Conservation (phyloP, 2,329 filamentous ascomycete genomes). For the Drechslerella coelobrocha region DNA sequence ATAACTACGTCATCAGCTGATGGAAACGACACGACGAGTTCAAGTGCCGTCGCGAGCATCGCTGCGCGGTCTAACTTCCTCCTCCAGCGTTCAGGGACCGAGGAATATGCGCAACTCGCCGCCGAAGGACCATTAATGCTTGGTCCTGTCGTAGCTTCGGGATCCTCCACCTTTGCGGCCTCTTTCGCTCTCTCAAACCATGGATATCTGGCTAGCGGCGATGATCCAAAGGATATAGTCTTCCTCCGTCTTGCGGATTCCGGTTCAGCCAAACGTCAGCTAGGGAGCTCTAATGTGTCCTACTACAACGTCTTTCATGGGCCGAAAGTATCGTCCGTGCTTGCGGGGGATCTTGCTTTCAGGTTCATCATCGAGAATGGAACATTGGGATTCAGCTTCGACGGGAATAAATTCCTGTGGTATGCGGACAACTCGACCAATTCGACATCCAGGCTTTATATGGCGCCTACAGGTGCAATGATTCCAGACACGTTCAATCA, state of each 20-base stretch:
- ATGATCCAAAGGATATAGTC: constrained; percentile 21
- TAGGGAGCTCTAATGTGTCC: not conserved
- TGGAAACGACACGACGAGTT: not conserved
- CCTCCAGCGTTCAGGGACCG: constrained; percentile 13
- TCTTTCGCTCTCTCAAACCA: constrained; percentile 17
- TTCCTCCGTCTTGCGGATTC: constrained; percentile 14
- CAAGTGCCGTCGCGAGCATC: not conserved
- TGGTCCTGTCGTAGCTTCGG: constrained; percentile 4
- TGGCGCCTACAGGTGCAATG: constrained; percentile 12
- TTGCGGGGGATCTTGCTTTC: constrained; percentile 14
- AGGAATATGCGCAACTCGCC: constrained; percentile 23
- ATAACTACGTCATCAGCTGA: not conserved
- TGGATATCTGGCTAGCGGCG: constrained; percentile 26
- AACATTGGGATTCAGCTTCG: constrained; percentile 12
- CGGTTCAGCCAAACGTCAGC: not conserved
- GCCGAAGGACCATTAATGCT: constrained; percentile 17
- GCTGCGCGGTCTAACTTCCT: constrained; percentile 12
- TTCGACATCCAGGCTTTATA: constrained; percentile 14
- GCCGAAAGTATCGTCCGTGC: constrained; percentile 15
- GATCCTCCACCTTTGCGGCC: not conserved
- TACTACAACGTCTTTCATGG: constrained; percentile 35
- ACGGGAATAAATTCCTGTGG: constrained; percentile 17
- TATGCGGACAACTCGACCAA: constrained; percentile 1
- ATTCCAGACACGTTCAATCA: constrained; percentile 23
- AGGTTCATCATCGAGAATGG: constrained; percentile 12